Evolutionary conservation across 441 rosid species (phyloP), one percentile per base, ranked within the genome.

Genomic region (Mallotus japonicus): DNA sequence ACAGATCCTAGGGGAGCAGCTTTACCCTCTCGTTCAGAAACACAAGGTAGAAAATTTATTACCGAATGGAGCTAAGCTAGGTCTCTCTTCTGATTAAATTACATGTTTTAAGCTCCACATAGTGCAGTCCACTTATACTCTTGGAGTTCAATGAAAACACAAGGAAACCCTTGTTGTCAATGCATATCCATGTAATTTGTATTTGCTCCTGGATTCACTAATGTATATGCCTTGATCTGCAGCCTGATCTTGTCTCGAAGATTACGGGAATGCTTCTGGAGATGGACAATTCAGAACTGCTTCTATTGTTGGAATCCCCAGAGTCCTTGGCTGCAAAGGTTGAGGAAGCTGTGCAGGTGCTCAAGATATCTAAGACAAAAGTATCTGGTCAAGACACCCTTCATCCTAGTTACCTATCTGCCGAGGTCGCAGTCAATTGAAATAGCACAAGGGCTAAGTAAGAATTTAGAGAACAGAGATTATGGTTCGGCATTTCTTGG

Each of bases 181-280:
- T 28, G 8, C 34, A 47, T 57, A 46, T 11, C 50, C 28, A 40
- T 19, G 8, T 69, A 10, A 40, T 24, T 12, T 58, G 17, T 15
- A 65, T 37, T 37, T 37, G 40, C 40, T 37, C 1, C 59, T 55
- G 24, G n/a, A 55, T 5, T 8, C 50, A 47, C 3, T 55, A 1
- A 55, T 61, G 56, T 55, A 3, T 34, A 9, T 65, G 13, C 13
- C n/a, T 28, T 70, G 22, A 12, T 28, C 1, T 72, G 83, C 90
- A 88, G 83, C 89, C 89, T 49, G 84, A 76, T 15, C 83, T 85
- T 50, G 85, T 50, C 0, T 80, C 86, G 0, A 92, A 92, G 83
- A 90, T 92, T n/a, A 92, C 97, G 0, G 96, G 97, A 19, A 92
- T 92, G 94, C 77, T 92, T 82, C 82, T 92, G 73, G 97, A 92